phyloP scores from a whole-genome alignment of 108 stramenopile species.

The Chaetoceros tenuissimus region DNA sequence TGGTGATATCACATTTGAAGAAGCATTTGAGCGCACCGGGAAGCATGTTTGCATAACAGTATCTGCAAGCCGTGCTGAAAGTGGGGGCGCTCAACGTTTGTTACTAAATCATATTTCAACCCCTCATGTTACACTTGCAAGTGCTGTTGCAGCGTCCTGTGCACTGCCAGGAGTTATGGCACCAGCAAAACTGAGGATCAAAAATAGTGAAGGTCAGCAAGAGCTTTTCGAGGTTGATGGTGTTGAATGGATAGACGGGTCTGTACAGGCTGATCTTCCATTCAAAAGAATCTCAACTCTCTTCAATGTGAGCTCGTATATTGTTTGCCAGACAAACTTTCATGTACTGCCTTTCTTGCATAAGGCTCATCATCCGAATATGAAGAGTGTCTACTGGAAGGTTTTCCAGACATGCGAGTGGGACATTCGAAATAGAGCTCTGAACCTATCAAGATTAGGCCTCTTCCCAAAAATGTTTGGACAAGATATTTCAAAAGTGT shows the following conservation, averaged over 20 bases:
- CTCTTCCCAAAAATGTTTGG: slow-evolving; percentile 87
- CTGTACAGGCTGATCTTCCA: slow-evolving; percentile 88
- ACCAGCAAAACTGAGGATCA: slow-evolving; percentile 77
- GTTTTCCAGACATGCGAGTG: slow-evolving; percentile 78
- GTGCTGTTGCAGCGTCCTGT: slow-evolving; percentile 85
- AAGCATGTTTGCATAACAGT: slow-evolving; percentile 93
- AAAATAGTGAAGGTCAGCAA: slow-evolving; percentile 66
- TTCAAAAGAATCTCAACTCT: slow-evolving; percentile 88
- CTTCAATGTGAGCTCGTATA: slow-evolving; percentile 83
- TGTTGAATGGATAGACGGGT: slow-evolving; percentile 91
- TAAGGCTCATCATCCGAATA: slow-evolving; percentile 76
- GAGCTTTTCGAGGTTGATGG: slow-evolving; percentile 92
- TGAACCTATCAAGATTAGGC: slow-evolving; percentile 71
- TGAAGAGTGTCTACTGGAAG: slow-evolving; percentile 57
- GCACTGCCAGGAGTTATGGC: slow-evolving; percentile 89
- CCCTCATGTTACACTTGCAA: slow-evolving; percentile 83
- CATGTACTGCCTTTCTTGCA: slow-evolving; percentile 87
- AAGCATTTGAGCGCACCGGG: slow-evolving; percentile 83
- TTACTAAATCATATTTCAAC: slow-evolving; percentile 89
- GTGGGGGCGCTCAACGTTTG: slow-evolving; percentile 73
- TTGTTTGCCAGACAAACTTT: slow-evolving; percentile 90
- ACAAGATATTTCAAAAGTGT: slow-evolving; percentile 86
- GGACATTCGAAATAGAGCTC: slow-evolving; percentile 75
- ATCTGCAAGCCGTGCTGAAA: slow-evolving; percentile 66
- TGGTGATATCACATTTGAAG: slow-evolving; percentile 80